Conservation (phyloP, 768 basidiomycete species). For the Flagelloscypha sp. region DNA sequence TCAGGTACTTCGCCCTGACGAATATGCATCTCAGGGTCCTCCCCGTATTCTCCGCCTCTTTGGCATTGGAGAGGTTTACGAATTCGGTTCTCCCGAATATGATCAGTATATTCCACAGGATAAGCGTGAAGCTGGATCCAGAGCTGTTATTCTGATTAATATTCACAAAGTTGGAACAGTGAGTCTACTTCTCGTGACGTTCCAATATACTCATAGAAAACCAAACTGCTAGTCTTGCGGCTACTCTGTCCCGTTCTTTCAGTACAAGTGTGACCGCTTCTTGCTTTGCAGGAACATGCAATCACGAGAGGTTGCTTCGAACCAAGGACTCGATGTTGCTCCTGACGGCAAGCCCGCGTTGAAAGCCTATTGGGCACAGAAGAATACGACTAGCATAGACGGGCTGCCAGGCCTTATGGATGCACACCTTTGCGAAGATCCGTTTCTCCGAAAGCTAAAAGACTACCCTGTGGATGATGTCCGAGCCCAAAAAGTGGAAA, state of each 20-base stretch:
- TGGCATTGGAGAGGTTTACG: slow-evolving; percentile 49
- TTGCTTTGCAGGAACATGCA: slow-evolving; percentile 39
- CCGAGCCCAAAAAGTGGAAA: too few relatives aligned
- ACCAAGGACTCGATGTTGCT: slow-evolving; percentile 16
- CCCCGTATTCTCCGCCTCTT: slow-evolving; percentile 53
- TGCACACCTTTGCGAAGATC: slow-evolving; percentile 15
- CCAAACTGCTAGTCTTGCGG: slow-evolving; percentile 48
- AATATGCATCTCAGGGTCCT: too few relatives aligned
- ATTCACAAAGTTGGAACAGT: slow-evolving; percentile 51
- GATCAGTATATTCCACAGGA: slow-evolving; percentile 38
- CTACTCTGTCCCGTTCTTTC: slow-evolving; percentile 53
- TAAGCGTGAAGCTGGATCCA: slow-evolving; percentile 45
- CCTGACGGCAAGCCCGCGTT: slow-evolving; percentile 18
- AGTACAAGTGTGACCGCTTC: slow-evolving; percentile 47
- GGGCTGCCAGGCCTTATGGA: slow-evolving; percentile 41
- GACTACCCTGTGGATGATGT: too few relatives aligned
- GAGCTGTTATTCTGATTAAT: slow-evolving; percentile 52
- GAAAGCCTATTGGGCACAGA: slow-evolving; percentile 44
- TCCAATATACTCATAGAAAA: background rate
- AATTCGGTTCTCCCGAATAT: slow-evolving; percentile 58
- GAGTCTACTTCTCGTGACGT: slow-evolving; percentile 10
- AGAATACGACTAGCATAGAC: slow-evolving; percentile 47
- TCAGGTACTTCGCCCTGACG: too few relatives aligned
- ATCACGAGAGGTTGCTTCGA: slow-evolving; percentile 37
- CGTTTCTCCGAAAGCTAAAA: too few relatives aligned